Percentiles rank a stretch among this genome's conserved stretches.
phyloP scores from a whole-genome alignment of 2,329 filamentous ascomycete genomes.

The Hyphodiscus sp. region DNA sequence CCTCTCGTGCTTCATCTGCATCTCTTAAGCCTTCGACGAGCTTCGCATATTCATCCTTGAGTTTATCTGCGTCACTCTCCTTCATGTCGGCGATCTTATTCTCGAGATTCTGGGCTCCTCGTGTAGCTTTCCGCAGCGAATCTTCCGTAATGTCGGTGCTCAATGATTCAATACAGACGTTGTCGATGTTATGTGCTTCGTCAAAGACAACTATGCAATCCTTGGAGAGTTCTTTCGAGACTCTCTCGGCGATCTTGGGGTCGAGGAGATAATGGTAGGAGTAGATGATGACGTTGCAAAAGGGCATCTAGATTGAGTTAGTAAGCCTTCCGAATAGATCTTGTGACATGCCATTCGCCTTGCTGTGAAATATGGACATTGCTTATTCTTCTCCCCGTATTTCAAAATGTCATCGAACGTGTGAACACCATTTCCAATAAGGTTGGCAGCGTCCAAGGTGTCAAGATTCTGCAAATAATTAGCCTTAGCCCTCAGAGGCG shows the following conservation, averaged over 20 bases:
- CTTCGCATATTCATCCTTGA: conserved; percentile 93
- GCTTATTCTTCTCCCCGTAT: conserved; percentile 92
- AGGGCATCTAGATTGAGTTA: conserved; percentile 66
- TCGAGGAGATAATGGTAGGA: conserved; percentile 98
- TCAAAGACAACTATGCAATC: conserved; percentile 99
- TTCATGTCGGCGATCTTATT: conserved; percentile 91
- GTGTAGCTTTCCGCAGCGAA: conserved; percentile 81
- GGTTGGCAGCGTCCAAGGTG: conserved; percentile 86
- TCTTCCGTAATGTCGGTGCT: conserved; percentile 97
- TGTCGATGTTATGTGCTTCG: conserved; percentile 98
- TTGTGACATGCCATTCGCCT: conserved; percentile 69
- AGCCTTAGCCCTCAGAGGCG: conserved; percentile 11
- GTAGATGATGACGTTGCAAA: conserved; percentile 99
- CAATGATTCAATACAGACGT: conserved; percentile 95
- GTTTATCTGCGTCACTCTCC: conserved; percentile 85
- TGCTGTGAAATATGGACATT: conserved; percentile 95
- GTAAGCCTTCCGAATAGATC: neutral
- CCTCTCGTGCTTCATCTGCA: conserved; percentile 81
- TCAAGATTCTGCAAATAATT: conserved; percentile 66
- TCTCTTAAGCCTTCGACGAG: conserved; percentile 86
- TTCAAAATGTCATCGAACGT: conserved; percentile 82
- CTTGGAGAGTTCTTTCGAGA: conserved; percentile 87
- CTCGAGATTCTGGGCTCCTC: conserved; percentile 86
- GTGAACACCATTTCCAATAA: conserved; percentile 92
- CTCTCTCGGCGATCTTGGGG: conserved; percentile 84